A percentile compares a stretch with the other conserved stretches of the same genome.
Evolutionary conservation across 108 stramenopile genomes (phyloP).

Genomic region (Mayamaea pseudoterrestris): DNA sequence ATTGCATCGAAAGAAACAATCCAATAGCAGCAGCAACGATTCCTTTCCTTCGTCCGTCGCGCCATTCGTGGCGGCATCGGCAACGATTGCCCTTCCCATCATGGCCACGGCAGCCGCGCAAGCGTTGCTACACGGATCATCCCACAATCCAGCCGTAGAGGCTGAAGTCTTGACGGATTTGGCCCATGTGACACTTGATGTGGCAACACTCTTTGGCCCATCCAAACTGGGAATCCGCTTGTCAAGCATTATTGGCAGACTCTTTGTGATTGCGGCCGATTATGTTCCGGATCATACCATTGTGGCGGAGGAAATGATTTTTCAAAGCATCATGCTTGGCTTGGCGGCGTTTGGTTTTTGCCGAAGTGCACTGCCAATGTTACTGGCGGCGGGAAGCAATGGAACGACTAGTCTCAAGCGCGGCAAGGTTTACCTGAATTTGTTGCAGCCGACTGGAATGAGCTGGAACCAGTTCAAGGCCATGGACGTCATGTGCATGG

Average conservation of each 20-base stretch:
- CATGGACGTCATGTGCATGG: constrained; percentile 4
- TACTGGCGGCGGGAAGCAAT: neutral
- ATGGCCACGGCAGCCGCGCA: no score
- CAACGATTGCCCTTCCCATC: no score
- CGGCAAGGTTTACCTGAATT: neutral
- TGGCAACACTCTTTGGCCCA: constrained; percentile 7
- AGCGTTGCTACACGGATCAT: no score
- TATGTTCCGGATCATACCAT: constrained; percentile 18
- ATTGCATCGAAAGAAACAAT: no score
- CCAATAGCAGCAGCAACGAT: no score
- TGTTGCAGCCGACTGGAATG: constrained; percentile 11
- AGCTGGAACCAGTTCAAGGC: constrained; percentile 16
- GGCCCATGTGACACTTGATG: constrained; percentile 15
- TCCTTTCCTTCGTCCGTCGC: no score
- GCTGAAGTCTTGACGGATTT: constrained; percentile 11
- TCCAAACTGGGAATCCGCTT: constrained; percentile 6
- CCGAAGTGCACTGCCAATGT: neutral
- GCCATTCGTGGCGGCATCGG: no score
- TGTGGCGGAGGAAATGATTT: constrained; percentile 8
- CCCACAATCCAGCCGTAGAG: constrained; percentile 9
- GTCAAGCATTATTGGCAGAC: constrained; percentile 10
- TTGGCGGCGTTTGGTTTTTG: neutral
- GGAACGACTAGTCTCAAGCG: neutral
- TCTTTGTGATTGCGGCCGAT: constrained; percentile 12
- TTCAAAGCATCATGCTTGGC: constrained; percentile 14